Evolutionary conservation across 805 yeast genomes (phyloP), one percentile per base, ranked within the genome.

Genomic region (Candida silvatica): DNA sequence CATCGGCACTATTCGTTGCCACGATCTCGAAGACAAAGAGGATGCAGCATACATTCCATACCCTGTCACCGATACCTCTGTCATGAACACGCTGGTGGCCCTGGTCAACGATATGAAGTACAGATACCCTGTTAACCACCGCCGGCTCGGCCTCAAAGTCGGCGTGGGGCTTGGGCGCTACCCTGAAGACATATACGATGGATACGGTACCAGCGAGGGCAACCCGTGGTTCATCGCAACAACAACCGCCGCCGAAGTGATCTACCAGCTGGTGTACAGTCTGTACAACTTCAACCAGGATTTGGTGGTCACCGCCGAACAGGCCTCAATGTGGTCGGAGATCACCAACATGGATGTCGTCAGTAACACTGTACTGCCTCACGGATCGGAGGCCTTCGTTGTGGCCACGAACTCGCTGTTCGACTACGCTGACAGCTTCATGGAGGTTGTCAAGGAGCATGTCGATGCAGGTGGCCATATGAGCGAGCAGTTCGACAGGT

Each of bases 211-310:
- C 0, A 66, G 79, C 22, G 85, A 79, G 47, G 97, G 96, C 3
- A 87, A 88, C 49, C 97, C 97, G 5, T 88, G 97, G 97, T 86
- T 87, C 51, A 70, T 88, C 38, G 62, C 83, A 3, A 82, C 90
- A 1, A 72, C 81, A 1, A 64, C 81, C 3, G 85, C 84, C 2
- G 62, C 84, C 4, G 84, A 80, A 51, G 45, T 79, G 14, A 51
- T 80, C 29, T 80, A 69, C 55, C 74, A 71, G 48, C 51, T 72
- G 39, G 62, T 80, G 19, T 60, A 60, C 51, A 69, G 69, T 41
- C 54, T 69, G 27, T 58, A 62, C 42, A 45, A 45, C 6, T 42
- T 53, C 15, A 46, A 62, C 31, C 41, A 59, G 20, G 77, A 76
- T 50, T 53, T 80, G 30, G 48, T 66, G 4, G 47, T 56, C 16